Evolutionary conservation across 2,329 filamentous ascomycete species (phyloP).

Genomic region (Ascochyta koolunga): DNA sequence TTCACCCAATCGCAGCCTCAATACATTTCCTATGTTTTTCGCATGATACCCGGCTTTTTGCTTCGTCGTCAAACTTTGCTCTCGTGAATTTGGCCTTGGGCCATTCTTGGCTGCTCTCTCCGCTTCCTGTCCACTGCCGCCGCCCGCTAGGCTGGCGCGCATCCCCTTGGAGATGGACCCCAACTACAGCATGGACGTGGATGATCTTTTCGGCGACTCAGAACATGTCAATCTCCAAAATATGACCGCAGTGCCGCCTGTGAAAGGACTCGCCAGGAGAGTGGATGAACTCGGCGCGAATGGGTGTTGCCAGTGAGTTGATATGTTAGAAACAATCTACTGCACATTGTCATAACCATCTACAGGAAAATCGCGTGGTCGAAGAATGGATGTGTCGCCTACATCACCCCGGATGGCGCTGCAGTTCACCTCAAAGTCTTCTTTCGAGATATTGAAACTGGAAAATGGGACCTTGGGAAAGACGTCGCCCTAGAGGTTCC

Average conservation of each 20-base stretch:
- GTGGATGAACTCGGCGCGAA: slow-evolving; percentile 76
- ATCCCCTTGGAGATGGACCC: slow-evolving; percentile 62
- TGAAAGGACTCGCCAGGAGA: slow-evolving; percentile 72
- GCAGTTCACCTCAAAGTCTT: slow-evolving; percentile 76
- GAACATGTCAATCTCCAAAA: slow-evolving; percentile 66
- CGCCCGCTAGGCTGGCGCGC: slow-evolving; percentile 1
- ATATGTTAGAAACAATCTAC: neutral
- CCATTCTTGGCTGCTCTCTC: neutral
- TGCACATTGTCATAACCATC: slow-evolving; percentile 7
- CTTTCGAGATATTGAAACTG: slow-evolving; percentile 70
- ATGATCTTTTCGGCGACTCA: slow-evolving; percentile 56
- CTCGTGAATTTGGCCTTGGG: neutral
- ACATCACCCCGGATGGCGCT: slow-evolving; percentile 74
- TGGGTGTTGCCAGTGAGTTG: slow-evolving; percentile 80
- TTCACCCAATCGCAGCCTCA: slow-evolving; percentile 14
- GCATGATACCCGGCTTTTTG: slow-evolving; percentile 29
- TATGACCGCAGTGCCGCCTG: slow-evolving; percentile 59
- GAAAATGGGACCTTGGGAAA: slow-evolving; percentile 77
- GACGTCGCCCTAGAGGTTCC: slow-evolving; percentile 70
- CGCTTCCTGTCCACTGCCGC: neutral
- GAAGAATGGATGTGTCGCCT: slow-evolving; percentile 82
- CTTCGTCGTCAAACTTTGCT: slow-evolving; percentile 7
- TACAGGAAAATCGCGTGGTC: slow-evolving; percentile 84
- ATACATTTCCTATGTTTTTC: slow-evolving; percentile 15
- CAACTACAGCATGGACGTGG: slow-evolving; percentile 46